Base-by-base conservation (phyloP, 345 rosid species). In the Camelina sativa region DNA sequence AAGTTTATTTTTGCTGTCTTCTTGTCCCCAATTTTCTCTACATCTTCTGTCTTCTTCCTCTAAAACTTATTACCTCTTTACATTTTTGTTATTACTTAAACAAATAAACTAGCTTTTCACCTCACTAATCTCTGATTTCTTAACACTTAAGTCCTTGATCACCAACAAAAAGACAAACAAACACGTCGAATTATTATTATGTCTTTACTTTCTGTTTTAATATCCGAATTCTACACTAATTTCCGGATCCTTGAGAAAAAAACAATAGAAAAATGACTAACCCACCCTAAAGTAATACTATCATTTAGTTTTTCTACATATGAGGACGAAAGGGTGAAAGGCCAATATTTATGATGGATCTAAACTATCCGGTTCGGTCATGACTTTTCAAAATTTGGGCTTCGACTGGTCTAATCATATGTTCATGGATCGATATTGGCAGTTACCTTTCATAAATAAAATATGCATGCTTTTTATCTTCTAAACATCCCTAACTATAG, bases 21-120 rank as follows among this genome's bases (percentile, higher is more conserved):
- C 76, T 70, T 76, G 80, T 76, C 83, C 65, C 70, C 64, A 55
- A 46, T 67, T 77, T 77, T 64, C 72, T 76, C 74, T 71, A 76
- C 60, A 84, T 43, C 52, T 70, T 48, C 41, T 76, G 76, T 70
- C 80, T 70, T 70, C 61, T 76, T 76, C 71, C 80, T 76, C 58
- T 69, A 62, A 28, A 62, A 69, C 23, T 70, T 70, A 76, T 11
- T 40, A 11, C 63, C 25, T 55, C 75, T 44, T 37, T 69, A n/a
- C 65, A 11, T 16, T 60, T 75, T 69, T 69, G 70, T 56, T 63
- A 25, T 23, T 55, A 62, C 65, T 76, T 68, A 43, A 43, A 51
- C 69, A 20, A 38, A 55, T 55, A 23, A 55, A 55, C 1, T 38
- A 62, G 43, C 41, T 37, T 54, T 55, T 76, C 23, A 63, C 66